Evolutionary conservation across 306 rosid species (phyloP), one percentile per base, ranked within the genome.

Genomic region (Vachellia pachyceras): DNA sequence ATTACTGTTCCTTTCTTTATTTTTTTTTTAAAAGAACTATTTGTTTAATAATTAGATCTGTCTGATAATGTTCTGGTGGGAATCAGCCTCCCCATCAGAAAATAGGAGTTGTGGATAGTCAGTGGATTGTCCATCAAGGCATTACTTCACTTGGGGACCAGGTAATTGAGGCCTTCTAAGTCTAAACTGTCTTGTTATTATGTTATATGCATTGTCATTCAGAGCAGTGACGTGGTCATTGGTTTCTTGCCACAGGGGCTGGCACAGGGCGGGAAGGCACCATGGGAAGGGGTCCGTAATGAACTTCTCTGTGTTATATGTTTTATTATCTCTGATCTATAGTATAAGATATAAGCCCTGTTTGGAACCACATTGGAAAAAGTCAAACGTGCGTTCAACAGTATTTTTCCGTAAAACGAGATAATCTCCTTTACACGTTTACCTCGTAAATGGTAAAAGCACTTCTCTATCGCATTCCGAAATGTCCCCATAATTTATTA

Each of bases 91-190:
- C 97, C 9, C 92, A 90, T 84, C 84, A 91, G 87, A 91, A 89
- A 84, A 92, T 95, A 82, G 99, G 99, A 77, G 97, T 95, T 22
- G 97, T 95, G 25, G 99, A 92, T 79, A 52, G 88, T 69, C 97
- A 95, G 23, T 95, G 99, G 99, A 69, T 95, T 81, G 80, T 92
- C 69, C 99, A 95, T 80, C 91, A 92, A 87, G 75, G 91, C 36
- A 87, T 93, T 80, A 97, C 97, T 55, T 90, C 97, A 69, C 97
- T 95, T 17, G 97, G 95, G 73, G 88, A 83, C 81, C 97, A 95
- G 87, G 97, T 92, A 88, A 83, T 17, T 50, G 17, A 47, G 73
- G 18, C 66, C 72, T 63, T 60, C 17, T 1, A 10, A 25, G 8
- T 60, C 80, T 23, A 12, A 54, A 46, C 10, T 20, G 37, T 73